Evolutionary conservation across 2,329 filamentous ascomycete species (phyloP).

Genomic region (Calonectria ilicicola): DNA sequence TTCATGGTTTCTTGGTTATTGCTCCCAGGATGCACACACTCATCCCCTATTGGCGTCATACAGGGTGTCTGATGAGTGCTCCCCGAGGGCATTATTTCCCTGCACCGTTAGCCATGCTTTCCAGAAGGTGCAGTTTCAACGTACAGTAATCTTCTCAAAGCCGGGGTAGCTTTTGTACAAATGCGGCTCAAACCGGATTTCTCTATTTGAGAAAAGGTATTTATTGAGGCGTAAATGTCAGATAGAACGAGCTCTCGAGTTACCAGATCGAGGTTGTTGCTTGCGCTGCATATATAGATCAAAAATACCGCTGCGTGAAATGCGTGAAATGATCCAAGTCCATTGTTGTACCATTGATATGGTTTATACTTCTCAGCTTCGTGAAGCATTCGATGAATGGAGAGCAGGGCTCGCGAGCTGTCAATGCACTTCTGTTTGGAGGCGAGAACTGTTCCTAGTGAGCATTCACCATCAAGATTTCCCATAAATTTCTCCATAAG

Average conservation of each 20-base stretch:
- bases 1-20: neutral
- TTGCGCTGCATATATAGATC: neutral
- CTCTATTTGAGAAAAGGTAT: neutral
- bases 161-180: neutral
- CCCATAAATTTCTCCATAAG: neutral
- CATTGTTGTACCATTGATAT: constrained; percentile 29
- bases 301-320: constrained; percentile 27
- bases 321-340: constrained; percentile 26
- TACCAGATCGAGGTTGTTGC: neutral
- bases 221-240: neutral
- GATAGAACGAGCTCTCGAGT: neutral
- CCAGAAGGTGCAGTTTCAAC: neutral
- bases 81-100: neutral
- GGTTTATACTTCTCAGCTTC: constrained; percentile 17
- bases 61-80: neutral
- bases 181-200: neutral
- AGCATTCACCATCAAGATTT: neutral
- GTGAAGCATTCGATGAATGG: neutral
- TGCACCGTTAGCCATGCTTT: neutral
- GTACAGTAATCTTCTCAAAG: neutral
- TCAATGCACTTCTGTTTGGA: neutral
- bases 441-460: neutral
- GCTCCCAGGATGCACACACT: neutral
- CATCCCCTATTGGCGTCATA: neutral
- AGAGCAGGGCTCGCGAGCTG: neutral